Evolutionary conservation across 192 early-diverging fungal species (phyloP).

Genomic region (Podila epicladia): DNA sequence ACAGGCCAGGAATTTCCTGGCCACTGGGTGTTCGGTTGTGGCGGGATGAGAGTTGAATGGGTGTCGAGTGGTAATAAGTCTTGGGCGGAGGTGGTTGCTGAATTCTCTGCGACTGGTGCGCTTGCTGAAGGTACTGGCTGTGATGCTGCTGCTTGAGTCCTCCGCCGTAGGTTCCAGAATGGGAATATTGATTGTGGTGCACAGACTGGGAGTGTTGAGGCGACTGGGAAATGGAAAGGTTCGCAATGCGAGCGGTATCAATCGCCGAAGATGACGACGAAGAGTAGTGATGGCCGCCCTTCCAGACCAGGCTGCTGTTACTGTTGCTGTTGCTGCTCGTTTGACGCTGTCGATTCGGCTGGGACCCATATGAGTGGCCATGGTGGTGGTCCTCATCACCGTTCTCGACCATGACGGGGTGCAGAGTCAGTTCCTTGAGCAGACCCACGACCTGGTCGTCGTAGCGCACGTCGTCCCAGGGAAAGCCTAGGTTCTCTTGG

Average conservation of each 20-base stretch:
- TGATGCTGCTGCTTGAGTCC: slow-evolving; percentile 31
- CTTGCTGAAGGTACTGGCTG: slow-evolving; percentile 14
- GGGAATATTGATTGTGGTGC: not conserved
- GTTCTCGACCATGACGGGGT: slow-evolving; percentile 26
- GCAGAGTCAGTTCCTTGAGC: slow-evolving; percentile 40
- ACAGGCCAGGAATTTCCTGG: slow-evolving; percentile 5
- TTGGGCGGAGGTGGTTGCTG: slow-evolving; percentile 29
- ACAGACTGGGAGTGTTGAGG: slow-evolving; percentile 1
- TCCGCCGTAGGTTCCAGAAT: not conserved
- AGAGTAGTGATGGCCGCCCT: slow-evolving; percentile 24
- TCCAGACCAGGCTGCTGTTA: slow-evolving; percentile 5
- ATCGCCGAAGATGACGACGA: slow-evolving; percentile 27
- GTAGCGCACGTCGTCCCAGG: slow-evolving; percentile 50
- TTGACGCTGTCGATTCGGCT: slow-evolving; percentile 30
- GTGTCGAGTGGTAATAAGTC: slow-evolving; percentile 21
- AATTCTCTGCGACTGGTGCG: slow-evolving; percentile 15
- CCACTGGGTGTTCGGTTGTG: slow-evolving; percentile 26
- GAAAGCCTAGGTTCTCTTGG: slow-evolving; percentile 47
- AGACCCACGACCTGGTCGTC: slow-evolving; percentile 45
- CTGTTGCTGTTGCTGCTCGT: not conserved
- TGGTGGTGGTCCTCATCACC: slow-evolving; percentile 18
- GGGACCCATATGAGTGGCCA: slow-evolving; percentile 12
- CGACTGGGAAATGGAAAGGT: slow-evolving; percentile 37
- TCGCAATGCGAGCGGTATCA: slow-evolving; percentile 37
- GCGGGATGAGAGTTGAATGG: slow-evolving; percentile 9